These are phyloP conservation scores for Cystofilobasidium capitatum DNA, from an alignment of 768 basidiomycete species.

Conservation along the genomic window DNA sequence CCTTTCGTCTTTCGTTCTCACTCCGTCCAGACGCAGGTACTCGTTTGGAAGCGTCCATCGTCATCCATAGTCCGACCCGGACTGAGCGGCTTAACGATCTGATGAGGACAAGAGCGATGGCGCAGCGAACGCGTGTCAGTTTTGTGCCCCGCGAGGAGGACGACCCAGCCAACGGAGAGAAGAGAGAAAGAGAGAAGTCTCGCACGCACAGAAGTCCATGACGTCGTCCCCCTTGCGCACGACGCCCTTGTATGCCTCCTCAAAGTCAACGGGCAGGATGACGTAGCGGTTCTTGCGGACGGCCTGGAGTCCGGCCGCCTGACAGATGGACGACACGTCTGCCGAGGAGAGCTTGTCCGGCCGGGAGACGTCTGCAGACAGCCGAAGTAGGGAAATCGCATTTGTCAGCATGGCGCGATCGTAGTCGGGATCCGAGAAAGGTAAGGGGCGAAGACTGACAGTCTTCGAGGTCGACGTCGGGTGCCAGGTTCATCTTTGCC, in stretches of 20 bases:
- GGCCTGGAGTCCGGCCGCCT: slow-evolving; percentile 85
- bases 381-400: too few species aligned
- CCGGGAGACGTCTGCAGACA: slow-evolving; percentile 71
- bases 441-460: slow-evolving; percentile 51
- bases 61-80: too few species aligned
- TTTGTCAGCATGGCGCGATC: too few species aligned
- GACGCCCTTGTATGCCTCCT: slow-evolving; percentile 99
- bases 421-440: not conserved
- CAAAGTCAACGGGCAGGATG: slow-evolving; percentile 92
- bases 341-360: slow-evolving; percentile 93
- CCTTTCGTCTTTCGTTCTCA: too few species aligned
- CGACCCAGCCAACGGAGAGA: too few species aligned
- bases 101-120: too few species aligned
- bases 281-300: slow-evolving; percentile 50
- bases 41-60: too few species aligned
- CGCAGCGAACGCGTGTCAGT: too few species aligned
- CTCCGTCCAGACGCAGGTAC: too few species aligned
- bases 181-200: not conserved
- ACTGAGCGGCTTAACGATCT: too few species aligned
- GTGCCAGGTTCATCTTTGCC: slow-evolving; percentile 91
- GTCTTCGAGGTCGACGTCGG: slow-evolving; percentile 96
- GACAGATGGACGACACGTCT: slow-evolving; percentile 88
- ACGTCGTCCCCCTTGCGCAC: slow-evolving; percentile 96
- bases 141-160: too few species aligned
- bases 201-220: slow-evolving; percentile 75